Conservation (phyloP, 208 protist species). For the Wallacemonas sp. region DNA sequence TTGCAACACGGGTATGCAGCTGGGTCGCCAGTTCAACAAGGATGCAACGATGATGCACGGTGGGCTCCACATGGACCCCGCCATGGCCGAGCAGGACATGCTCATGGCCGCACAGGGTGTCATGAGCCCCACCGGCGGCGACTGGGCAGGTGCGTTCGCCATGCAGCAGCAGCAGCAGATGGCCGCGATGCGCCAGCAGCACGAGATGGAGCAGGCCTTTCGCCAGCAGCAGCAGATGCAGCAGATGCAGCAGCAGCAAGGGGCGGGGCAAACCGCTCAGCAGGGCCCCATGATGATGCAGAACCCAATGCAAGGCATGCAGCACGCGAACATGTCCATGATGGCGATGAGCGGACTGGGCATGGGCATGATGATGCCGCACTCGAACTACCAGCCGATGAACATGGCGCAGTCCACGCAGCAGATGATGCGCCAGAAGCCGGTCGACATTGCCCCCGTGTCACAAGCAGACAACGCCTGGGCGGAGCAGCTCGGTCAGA, state of each 20-base stretch:
- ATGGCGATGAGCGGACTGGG: constrained; percentile 34
- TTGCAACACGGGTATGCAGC: constrained; percentile 61
- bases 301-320: constrained; percentile 38
- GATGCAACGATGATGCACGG: constrained; percentile 69
- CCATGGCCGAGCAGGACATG: constrained; percentile 56
- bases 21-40: constrained; percentile 75
- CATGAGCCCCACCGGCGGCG: constrained; percentile 22
- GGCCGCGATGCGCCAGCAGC: constrained; percentile 46
- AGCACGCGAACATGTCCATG: constrained; percentile 53
- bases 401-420: constrained; percentile 33
- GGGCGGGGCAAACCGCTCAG: too few species aligned
- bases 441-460: constrained; percentile 20
- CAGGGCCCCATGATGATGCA: constrained; percentile 26
- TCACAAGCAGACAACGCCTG: constrained; percentile 42
- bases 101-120: constrained; percentile 35
- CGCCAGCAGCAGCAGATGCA: constrained; percentile 65
- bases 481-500: constrained; percentile 58
- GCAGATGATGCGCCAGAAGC: constrained; percentile 23
- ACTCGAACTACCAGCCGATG: constrained; percentile 50
- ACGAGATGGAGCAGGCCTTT: constrained; percentile 41
- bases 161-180: constrained; percentile 35
- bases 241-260: constrained; percentile 35
- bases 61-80: constrained; percentile 35
- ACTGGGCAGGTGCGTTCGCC: constrained; percentile 63
- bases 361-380: constrained; percentile 56